These are phyloP conservation scores for Tephrocybe sp. DNA, from an alignment of 768 basidiomycete species.

Conservation along the genomic window DNA sequence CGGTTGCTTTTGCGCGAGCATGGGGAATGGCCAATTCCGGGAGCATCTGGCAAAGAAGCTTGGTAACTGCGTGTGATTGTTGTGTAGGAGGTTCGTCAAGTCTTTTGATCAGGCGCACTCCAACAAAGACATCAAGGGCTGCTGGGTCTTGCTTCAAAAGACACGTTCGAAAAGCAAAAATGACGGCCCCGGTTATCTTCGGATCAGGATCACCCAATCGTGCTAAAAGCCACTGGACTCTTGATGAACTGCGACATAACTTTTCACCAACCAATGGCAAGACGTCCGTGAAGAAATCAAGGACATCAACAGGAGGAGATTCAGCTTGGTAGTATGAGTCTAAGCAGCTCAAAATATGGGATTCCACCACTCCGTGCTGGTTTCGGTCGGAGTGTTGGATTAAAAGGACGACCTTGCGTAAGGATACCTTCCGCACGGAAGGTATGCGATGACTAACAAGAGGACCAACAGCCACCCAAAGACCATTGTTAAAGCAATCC, in stretches of 20 bases:
- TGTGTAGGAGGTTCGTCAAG: conserved; percentile 16
- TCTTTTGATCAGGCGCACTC: conserved; percentile 8
- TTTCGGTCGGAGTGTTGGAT: conserved; percentile 15
- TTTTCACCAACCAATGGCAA: conserved; percentile 14
- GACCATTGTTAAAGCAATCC: conserved; percentile 18
- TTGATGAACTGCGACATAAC: conserved; percentile 10
- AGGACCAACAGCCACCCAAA: conserved; percentile 13
- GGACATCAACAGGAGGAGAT: conserved; percentile 14
- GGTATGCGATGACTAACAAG: conserved; percentile 15
- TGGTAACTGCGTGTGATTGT: conserved; percentile 8
- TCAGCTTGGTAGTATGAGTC: conserved; percentile 14
- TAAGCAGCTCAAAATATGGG: conserved; percentile 11
- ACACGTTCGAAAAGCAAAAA: conserved; percentile 10
- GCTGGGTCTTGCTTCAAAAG: conserved; percentile 12
- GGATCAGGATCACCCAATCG: conserved; percentile 16
- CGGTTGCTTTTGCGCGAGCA: conserved; percentile 12
- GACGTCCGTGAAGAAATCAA: conserved; percentile 13
- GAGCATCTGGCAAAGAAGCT: conserved; percentile 17
- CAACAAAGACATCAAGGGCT: conserved; percentile 10
- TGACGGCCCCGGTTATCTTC: conserved; percentile 10
- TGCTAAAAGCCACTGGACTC: conserved; percentile 14
- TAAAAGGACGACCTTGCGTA: conserved; percentile 15
- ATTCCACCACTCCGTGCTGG: conserved; percentile 17
- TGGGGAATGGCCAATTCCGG: conserved; percentile 16
- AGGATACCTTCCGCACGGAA: conserved; percentile 11